Base-by-base conservation (phyloP, 306 rosid genomes). In the Pyrus bretschneideri region DNA sequence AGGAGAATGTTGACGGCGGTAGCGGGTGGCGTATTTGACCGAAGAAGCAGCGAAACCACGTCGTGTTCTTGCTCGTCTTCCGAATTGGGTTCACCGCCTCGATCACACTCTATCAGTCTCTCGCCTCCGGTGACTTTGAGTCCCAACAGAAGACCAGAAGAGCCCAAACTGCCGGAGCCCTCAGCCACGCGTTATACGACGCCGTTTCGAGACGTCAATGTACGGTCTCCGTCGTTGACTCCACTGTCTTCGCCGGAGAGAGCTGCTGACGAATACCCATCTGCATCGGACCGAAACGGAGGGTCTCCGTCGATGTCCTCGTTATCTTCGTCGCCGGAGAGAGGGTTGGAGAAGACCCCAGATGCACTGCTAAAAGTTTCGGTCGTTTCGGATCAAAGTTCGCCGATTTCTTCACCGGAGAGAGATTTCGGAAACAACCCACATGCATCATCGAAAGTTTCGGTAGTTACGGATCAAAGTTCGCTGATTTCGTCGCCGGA, bases 51-150 rank as follows among this genome's bases (percentile, higher is more conserved):
- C 63, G 87, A 87, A 46, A 54, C 84, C 25, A 75, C 73, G 73
- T 83, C 88, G 18, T 55, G 71, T 57, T 87, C 96, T 0, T 85
- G 76, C 81, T 82, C 98, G 18, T 84, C 93, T 58, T 83, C 91
- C 17, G 55, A 84, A 69, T 88, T 91, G 1, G 85, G 83, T 33
- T 93, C 98, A 11, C 98, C 97, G 62, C 73, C 81, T 22, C 81
- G 80, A 18, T 89, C 98, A 1, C 86, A 85, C 44, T 91, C 98
- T 1, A 86, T 88, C 1, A 84, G 84, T 33, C 81, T 78, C 52
- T 86, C 87, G 13, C 82, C 87, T 5, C 83, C 85, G 30, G 70
- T 71, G 55, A 81, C 81, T 70, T 66, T 64, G 44, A 87, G 90
- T 63, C 86, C 88, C 13, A 31, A 31, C 44, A 74, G 29, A 73